These are phyloP conservation scores for Penicillium sp. DNA, from an alignment of 2,329 filamentous ascomycete genomes.

Conservation along the genomic window DNA sequence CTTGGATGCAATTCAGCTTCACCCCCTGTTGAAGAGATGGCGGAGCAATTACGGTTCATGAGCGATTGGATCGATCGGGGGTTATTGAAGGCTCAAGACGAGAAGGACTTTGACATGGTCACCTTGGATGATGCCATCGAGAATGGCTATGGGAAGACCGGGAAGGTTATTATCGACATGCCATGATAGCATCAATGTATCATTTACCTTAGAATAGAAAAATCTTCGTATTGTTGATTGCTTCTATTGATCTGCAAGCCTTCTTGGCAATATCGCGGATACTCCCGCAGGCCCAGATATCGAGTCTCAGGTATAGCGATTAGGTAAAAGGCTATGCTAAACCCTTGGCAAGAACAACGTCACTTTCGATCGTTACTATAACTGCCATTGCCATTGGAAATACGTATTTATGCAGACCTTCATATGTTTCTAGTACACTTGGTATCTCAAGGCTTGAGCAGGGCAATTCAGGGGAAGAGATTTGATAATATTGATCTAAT, in stretches of 20 bases:
- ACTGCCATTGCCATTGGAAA: neutral
- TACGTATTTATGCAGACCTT: neutral
- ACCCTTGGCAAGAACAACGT: neutral
- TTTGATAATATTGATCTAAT: neutral
- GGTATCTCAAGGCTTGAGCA: neutral
- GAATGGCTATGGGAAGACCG: conserved; percentile 4
- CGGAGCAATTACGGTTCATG: conserved; percentile 10
- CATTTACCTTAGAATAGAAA: no score
- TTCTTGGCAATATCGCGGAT: neutral
- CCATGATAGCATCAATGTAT: neutral
- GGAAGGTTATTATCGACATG: conserved; percentile 14
- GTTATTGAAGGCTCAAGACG: conserved; percentile 8
- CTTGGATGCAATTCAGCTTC: conserved; percentile 20
- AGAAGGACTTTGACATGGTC: conserved; percentile 7
- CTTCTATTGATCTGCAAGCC: neutral
- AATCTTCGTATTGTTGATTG: neutral
- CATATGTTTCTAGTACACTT: neutral
- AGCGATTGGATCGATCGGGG: conserved; percentile 14
- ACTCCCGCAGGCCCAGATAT: neutral
- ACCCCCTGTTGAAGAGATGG: conserved; percentile 11
- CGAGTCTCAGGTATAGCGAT: neutral
- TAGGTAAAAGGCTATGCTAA: neutral
- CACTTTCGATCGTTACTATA: neutral
- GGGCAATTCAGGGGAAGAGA: neutral
- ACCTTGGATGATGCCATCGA: conserved; percentile 12